Base-by-base conservation (phyloP, 305 asterid species). In the Rubia tinctorum region DNA sequence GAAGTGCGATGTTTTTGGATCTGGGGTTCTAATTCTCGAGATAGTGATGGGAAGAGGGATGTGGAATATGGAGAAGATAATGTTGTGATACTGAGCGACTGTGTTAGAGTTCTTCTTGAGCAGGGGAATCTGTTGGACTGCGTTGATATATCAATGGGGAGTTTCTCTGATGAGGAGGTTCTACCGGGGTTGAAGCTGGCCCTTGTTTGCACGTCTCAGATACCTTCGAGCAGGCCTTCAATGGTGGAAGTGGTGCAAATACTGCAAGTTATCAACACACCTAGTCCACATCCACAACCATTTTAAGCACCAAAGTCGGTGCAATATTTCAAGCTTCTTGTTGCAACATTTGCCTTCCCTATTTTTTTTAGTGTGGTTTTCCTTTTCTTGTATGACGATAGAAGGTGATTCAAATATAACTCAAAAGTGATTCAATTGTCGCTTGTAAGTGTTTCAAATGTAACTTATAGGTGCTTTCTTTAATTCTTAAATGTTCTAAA, bases 211-310 rank as follows among this genome's bases (percentile, higher is more conserved):
- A 94, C 97, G 53, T 95, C 98, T 53, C 98, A 90, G 84, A 87
- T 95, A 77, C 99, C 98, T 64, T 95, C 99, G 8, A 92, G 93
- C 75, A 85, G 97, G 85, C 99, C 99, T 66, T 95, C 99, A 5
- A 95, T 95, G 99, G 92, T 88, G 3, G 98, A 95, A 75, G 99
- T 95, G 78, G 97, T 95, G 80, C 99, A 92, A 75, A 90, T 95
- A 60, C 77, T 95, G 89, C 89, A 95, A 84, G 99, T 92, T 13
- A 95, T 95, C 73, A 88, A 80, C 73, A 85, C 97, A 0, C 97
- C 98, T 0, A 44, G 86, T 65, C 94, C 96, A 9, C 84, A 84
- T 62, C 94, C 96, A 9, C 84, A 84, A 27, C 76, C 81, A 71
- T 82, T 66, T 66, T 88, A 77, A 80, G 75, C 59, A 53, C 23